Conservation (phyloP, 2,329 filamentous ascomycete species). For the Xylaria digitata region DNA sequence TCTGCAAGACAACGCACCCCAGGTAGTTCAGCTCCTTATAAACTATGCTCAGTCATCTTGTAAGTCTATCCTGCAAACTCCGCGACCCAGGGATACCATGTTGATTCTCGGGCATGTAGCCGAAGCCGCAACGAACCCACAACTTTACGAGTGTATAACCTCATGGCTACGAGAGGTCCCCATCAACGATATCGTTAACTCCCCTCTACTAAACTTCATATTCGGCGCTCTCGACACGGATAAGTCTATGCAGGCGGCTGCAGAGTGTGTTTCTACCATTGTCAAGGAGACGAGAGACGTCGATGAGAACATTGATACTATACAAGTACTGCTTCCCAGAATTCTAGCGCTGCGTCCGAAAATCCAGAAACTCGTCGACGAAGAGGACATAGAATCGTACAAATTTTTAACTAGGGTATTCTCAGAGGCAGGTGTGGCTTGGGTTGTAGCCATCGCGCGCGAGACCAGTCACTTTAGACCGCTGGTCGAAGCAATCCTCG, state of each 20-base stretch:
- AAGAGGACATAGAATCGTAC: slow-evolving; percentile 86
- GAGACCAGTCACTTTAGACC: slow-evolving; percentile 83
- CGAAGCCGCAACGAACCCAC: slow-evolving; percentile 83
- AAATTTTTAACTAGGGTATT: slow-evolving; percentile 92
- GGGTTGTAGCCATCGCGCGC: slow-evolving; percentile 91
- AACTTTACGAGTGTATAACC: slow-evolving; percentile 93
- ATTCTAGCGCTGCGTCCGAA: slow-evolving; percentile 81
- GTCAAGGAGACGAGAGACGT: slow-evolving; percentile 93
- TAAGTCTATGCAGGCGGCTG: slow-evolving; percentile 83
- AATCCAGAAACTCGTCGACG: slow-evolving; percentile 77
- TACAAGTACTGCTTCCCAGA: slow-evolving; percentile 84
- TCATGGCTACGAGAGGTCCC: slow-evolving; percentile 97
- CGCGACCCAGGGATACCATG: background rate
- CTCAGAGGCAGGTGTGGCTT: slow-evolving; percentile 91
- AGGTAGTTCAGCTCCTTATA: slow-evolving; percentile 87
- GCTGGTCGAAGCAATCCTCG: slow-evolving; percentile 90
- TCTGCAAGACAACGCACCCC: slow-evolving; percentile 87
- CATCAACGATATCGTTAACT: slow-evolving; percentile 82
- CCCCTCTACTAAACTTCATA: slow-evolving; percentile 83
- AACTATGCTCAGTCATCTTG: slow-evolving; percentile 93
- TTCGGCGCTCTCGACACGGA: slow-evolving; percentile 82
- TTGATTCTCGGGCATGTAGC: slow-evolving; percentile 59
- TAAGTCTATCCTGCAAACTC: slow-evolving; percentile 57
- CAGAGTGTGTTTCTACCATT: slow-evolving; percentile 92
- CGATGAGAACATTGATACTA: slow-evolving; percentile 85